These are phyloP conservation scores for Saccharomycopsis sp. DNA, from an alignment of 805 yeast genomes.

Conservation along the genomic window DNA sequence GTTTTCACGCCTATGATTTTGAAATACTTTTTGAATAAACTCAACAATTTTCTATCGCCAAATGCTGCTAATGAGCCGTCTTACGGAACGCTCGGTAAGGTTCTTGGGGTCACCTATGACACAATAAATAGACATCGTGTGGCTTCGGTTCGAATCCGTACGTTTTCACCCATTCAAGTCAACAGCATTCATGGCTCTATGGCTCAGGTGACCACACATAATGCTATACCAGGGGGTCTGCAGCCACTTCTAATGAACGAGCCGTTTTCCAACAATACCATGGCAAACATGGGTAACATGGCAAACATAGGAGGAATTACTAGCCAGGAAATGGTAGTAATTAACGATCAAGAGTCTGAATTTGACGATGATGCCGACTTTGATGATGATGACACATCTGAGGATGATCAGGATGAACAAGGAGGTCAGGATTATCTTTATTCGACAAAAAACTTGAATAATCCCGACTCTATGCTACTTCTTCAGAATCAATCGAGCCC, in stretches of 20 bases:
- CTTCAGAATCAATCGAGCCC: neutral
- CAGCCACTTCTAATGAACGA: neutral
- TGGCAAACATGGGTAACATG: too few relatives aligned
- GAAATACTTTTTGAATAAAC: neutral
- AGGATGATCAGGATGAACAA: neutral
- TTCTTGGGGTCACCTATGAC: neutral
- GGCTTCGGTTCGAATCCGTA: neutral
- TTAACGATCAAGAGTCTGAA: too few relatives aligned
- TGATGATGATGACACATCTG: conserved; percentile 2
- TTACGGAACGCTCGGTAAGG: neutral
- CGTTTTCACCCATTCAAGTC: neutral
- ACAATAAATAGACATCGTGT: neutral
- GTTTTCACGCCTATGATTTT: neutral
- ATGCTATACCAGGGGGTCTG: neutral
- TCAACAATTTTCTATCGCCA: neutral
- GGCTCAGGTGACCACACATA: neutral
- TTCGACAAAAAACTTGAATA: neutral
- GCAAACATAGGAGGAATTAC: too few relatives aligned
- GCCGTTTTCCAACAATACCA: too few relatives aligned
- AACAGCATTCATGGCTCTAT: neutral
- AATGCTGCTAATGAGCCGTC: neutral
- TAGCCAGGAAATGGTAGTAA: too few relatives aligned
- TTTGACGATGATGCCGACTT: conserved; percentile 3
- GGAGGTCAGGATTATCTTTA: conserved; percentile 3
- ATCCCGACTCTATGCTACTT: neutral